These are phyloP conservation scores for Neoscytalidium dimidiatum DNA, from an alignment of 2,329 filamentous ascomycete species.

Conservation along the genomic window DNA sequence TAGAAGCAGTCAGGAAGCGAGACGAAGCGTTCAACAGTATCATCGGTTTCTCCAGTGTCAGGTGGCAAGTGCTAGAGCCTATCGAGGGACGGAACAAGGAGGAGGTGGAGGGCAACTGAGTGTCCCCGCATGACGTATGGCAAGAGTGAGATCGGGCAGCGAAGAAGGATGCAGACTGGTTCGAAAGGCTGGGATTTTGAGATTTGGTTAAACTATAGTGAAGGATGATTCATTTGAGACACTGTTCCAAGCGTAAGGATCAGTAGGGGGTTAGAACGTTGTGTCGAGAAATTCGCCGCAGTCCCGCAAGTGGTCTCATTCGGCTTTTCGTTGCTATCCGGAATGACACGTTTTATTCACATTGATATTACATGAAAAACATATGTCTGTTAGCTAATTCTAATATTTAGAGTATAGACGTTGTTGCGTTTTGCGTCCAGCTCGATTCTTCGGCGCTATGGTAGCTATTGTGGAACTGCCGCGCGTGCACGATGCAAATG, in stretches of 20 bases:
- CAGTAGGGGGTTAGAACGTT: no score
- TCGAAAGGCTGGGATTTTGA: no score
- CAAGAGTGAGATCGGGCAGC: background rate
- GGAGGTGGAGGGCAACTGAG: background rate
- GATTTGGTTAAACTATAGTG: no score
- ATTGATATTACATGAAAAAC: no score
- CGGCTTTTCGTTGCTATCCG: no score
- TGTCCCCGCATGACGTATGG: background rate
- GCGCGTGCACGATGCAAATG: background rate
- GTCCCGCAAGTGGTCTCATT: no score
- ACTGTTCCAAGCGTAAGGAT: no score
- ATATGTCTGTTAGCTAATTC: no score
- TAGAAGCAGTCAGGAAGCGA: conserved; percentile 32
- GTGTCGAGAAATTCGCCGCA: no score
- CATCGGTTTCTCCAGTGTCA: conserved; percentile 37
- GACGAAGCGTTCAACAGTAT: conserved; percentile 41
- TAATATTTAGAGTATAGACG: no score
- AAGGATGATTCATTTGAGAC: no score
- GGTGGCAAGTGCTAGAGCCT: conserved; percentile 36
- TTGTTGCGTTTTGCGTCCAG: background rate
- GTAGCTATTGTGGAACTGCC: background rate
- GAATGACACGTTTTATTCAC: no score
- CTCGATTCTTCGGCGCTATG: background rate
- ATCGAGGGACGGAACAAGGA: conserved; percentile 1
- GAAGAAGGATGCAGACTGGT: background rate